Evolutionary conservation across 2,329 filamentous ascomycete genomes (phyloP).

Genomic region (Aspergillus floridensis): DNA sequence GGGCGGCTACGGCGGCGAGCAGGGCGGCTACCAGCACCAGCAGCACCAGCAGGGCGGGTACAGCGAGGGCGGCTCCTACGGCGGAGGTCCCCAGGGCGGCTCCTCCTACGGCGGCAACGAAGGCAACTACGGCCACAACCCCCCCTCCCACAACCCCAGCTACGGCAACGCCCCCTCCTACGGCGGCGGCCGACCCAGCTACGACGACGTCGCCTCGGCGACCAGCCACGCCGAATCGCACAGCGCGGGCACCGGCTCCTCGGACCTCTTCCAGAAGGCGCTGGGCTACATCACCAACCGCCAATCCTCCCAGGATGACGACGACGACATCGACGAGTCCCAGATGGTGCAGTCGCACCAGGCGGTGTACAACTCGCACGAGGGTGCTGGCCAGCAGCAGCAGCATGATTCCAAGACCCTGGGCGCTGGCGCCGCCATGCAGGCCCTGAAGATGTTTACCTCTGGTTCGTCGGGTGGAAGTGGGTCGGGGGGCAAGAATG

Average conservation of each 20-base stretch:
- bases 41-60: not conserved
- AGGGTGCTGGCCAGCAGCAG: not conserved
- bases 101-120: not conserved
- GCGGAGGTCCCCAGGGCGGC: not conserved
- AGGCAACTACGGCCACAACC: not conserved
- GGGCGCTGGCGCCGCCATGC: conserved; percentile 46
- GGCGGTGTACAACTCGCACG: conserved; percentile 62
- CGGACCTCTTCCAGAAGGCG: conserved; percentile 54
- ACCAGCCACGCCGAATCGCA: conserved; percentile 56
- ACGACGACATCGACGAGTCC: conserved; percentile 57
- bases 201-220: conserved; percentile 55
- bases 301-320: conserved; percentile 51
- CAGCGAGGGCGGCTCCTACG: not conserved
- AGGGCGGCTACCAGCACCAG: not conserved
- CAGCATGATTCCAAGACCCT: conserved; percentile 46
- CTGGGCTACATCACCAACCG: conserved; percentile 51
- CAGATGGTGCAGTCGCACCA: conserved; percentile 73
- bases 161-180: not conserved
- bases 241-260: conserved; percentile 49
- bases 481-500: conserved; percentile 61
- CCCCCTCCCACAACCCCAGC: not conserved
- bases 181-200: conserved; percentile 11
- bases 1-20: not conserved
- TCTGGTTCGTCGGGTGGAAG: conserved; percentile 45
- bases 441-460: conserved; percentile 75